Conservation (phyloP, 2,329 filamentous ascomycete genomes). For the Aspergillus sojae region DNA sequence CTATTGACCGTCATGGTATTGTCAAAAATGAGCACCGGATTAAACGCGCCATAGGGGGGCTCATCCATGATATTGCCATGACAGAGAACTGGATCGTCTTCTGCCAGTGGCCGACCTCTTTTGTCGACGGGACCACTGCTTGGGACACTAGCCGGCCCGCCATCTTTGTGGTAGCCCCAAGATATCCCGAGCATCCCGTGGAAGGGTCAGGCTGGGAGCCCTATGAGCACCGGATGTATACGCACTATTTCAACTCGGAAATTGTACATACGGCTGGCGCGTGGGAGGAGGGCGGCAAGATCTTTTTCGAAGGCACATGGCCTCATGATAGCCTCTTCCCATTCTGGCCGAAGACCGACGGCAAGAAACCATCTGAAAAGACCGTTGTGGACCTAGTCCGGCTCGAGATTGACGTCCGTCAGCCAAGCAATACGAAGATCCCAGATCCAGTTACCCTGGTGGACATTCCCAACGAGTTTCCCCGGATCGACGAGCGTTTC, state of each 20-base stretch:
- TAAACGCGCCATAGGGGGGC: slow-evolving; percentile 41
- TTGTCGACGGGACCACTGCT: background rate
- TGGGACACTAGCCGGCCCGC: background rate
- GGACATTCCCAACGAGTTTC: background rate
- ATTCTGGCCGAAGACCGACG: background rate
- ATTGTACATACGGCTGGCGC: background rate
- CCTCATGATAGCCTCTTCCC: background rate
- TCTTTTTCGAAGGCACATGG: background rate
- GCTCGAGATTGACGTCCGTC: background rate
- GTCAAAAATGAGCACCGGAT: slow-evolving; percentile 45
- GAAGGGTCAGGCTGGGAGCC: background rate
- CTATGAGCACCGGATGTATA: background rate
- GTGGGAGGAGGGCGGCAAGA: background rate
- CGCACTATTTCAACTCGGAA: background rate
- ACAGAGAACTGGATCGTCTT: background rate
- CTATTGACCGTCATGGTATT: slow-evolving; percentile 40
- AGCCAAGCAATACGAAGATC: background rate
- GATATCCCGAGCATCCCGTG: background rate
- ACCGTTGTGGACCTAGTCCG: background rate
- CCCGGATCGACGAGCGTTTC: background rate
- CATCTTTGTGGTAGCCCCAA: background rate
- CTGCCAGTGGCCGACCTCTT: background rate
- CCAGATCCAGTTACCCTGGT: background rate
- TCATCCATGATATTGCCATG: background rate
- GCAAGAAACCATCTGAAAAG: background rate